Conservation (phyloP, 495 filamentous ascomycete species). For the Pyrenopolyporus hunteri region DNA sequence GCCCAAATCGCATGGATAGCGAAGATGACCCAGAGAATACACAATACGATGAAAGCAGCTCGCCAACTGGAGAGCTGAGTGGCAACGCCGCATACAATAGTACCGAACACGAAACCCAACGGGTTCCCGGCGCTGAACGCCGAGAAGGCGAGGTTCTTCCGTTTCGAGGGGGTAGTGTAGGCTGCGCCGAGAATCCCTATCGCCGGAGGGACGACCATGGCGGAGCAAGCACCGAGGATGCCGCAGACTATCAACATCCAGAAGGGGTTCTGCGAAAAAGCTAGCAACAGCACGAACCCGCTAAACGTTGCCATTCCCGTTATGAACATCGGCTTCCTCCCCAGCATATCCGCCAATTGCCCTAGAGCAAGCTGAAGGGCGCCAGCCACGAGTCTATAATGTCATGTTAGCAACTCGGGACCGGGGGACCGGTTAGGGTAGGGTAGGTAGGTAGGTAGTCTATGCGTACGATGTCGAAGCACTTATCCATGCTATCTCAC, state of each 20-base stretch:
- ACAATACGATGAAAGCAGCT: slow-evolving; percentile 64
- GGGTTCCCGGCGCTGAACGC: slow-evolving; percentile 76
- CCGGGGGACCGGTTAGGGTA: background rate
- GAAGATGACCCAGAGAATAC: slow-evolving; percentile 67
- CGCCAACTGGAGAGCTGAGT: slow-evolving; percentile 68
- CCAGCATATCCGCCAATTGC: slow-evolving; percentile 71
- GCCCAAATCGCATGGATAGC: slow-evolving; percentile 65
- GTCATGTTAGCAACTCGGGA: background rate
- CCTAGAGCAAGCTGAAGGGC: slow-evolving; percentile 72
- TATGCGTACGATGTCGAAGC: slow-evolving; percentile 62
- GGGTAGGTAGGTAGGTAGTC: background rate
- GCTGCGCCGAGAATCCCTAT: slow-evolving; percentile 69
- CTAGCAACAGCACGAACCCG: slow-evolving; percentile 60
- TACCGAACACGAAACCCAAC: slow-evolving; percentile 71
- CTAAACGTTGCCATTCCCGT: slow-evolving; percentile 65
- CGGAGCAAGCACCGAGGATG: slow-evolving; percentile 65
- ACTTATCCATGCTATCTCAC: slow-evolving; percentile 75
- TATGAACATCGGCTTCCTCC: slow-evolving; percentile 66
- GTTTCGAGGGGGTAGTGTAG: slow-evolving; percentile 64
- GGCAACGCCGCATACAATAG: slow-evolving; percentile 67
- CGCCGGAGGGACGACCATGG: slow-evolving; percentile 69
- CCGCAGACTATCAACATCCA: slow-evolving; percentile 70
- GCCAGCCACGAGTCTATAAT: slow-evolving; percentile 63
- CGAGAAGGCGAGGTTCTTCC: slow-evolving; percentile 74
- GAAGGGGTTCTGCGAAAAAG: slow-evolving; percentile 67